Base-by-base conservation (phyloP, 2,329 filamentous ascomycete species). In the Parasarocladium wereldwijsianum region DNA sequence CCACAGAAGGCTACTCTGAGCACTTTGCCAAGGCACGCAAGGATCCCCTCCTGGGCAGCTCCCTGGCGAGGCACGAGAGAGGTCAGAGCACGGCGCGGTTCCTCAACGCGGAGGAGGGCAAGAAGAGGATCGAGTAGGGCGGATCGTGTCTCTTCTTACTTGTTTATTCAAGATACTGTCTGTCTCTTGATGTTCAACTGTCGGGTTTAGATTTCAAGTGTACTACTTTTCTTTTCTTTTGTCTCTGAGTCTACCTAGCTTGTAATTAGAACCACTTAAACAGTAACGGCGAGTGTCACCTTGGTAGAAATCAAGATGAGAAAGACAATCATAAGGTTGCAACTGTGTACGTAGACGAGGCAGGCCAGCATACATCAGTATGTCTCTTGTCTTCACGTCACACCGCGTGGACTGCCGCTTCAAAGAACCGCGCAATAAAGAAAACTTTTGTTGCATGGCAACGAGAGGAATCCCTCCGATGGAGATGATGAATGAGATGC, bases 41-140 rank as follows among this genome's bases (percentile, higher is more conserved):
- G 47, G 83, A 93, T 47, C 70, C 75, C 35, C 52, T 98, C 12
- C 66, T 96, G 27, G 90, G 90, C 3, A 58, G 70, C 10, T 69
- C 93, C 36, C 50, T 59, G 14, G 63, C 68, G 17, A 60, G 62
- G 27, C 85, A 93, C 47, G 82, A 93, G 54, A 66, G 86, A 11
- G 84, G 85, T 3, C 69, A 83, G 37, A 93, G 84, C 56, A 82
- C 81, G 40, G 77, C 79, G 24, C 67, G 83, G 37, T 76, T 92
- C 42, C 68, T 83, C 18, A 90, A 79, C 42, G 72, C 92, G 32
- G 90, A 98, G 53, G 90, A 98, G 57, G 90, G 90, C 31, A 98
- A 98, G 69, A 98, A 94, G 70, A 82, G 90, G 51, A 92, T 93
- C 47, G 90, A 98, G 51, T 86, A 69, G 42, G 43, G 15, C n/a